Percentiles rank a stretch among this genome's conserved stretches.
These are phyloP conservation scores for Adansonia madagascariensis DNA, from an alignment of 441 rosid species.

Conservation along the genomic window DNA sequence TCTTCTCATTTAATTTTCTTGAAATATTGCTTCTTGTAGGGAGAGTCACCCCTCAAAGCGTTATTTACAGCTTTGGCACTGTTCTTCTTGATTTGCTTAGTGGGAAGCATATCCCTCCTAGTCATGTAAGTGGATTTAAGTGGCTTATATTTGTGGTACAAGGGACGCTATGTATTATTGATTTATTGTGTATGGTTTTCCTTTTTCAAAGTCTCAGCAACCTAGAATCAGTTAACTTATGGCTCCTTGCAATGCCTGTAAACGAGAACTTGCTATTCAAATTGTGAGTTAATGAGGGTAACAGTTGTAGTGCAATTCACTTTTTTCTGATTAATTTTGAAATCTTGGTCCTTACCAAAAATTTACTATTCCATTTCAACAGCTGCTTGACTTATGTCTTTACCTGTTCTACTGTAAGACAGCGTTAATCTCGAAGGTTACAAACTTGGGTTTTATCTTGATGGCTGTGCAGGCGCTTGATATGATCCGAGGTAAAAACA, in stretches of 20 bases:
- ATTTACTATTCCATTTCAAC: background rate
- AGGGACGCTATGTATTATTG: background rate
- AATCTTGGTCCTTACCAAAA: background rate
- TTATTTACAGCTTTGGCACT: conserved; percentile 75
- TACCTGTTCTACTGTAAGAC: background rate
- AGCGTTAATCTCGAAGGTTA: background rate
- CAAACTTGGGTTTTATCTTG: conserved; percentile 11
- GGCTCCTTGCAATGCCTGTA: conserved; percentile 9
- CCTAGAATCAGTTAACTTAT: background rate
- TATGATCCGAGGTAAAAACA: conserved; percentile 65
- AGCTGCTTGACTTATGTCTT: background rate
- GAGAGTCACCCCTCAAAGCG: conserved; percentile 71
- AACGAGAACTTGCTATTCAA: background rate
- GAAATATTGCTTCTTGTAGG: conserved; percentile 39
- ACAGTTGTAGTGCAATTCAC: background rate
- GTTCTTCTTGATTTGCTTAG: conserved; percentile 69
- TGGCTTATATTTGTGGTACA: background rate
- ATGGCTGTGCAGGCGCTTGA: conserved; percentile 63
- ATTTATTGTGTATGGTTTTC: background rate
- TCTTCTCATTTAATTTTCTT: conserved; percentile 5
- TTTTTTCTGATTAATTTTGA: conserved; percentile 1
- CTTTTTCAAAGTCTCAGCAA: background rate
- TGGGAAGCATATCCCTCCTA: conserved; percentile 73
- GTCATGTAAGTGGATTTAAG: conserved; percentile 52
- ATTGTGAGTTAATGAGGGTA: background rate